Percentiles rank a stretch among this genome's conserved stretches.
Evolutionary conservation across 805 yeast genomes (phyloP).

Genomic region (Candida schatavii): DNA sequence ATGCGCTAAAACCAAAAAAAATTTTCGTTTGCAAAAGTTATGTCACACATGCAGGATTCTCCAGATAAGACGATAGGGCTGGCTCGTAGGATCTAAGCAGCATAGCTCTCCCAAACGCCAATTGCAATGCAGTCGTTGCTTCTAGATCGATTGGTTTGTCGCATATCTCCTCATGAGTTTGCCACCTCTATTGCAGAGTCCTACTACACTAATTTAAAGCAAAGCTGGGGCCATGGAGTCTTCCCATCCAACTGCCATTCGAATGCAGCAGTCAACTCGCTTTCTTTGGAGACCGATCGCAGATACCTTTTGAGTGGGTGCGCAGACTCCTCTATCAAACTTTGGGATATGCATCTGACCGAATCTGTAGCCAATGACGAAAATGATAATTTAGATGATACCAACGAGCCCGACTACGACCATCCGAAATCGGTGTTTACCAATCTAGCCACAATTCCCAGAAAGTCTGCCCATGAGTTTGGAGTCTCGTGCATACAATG

Average conservation of each 20-base stretch:
- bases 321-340: conserved; percentile 63
- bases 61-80: neutral
- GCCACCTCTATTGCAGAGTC: conserved; percentile 36
- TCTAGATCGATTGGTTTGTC: conserved; percentile 30
- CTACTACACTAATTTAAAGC: conserved; percentile 27
- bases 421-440: conserved; percentile 23
- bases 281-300: conserved; percentile 52
- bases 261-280: conserved; percentile 55
- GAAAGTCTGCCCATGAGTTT: conserved; percentile 52
- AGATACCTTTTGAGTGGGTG: conserved; percentile 65
- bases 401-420: conserved; percentile 21
- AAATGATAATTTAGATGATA: conserved; percentile 17
- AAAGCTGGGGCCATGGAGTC: conserved; percentile 16
- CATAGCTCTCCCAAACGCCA: too few relatives aligned
- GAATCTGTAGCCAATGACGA: conserved; percentile 11
- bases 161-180: conserved; percentile 30
- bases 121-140: conserved; percentile 43
- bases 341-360: conserved; percentile 56
- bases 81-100: too few relatives aligned
- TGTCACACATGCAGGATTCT: neutral
- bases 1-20: neutral
- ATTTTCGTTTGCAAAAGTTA: neutral
- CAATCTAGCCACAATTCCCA: conserved; percentile 33
- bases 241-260: conserved; percentile 46
- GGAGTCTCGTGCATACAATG: conserved; percentile 75